Conservation (phyloP, 495 filamentous ascomycete species). For the Trichoderma orchidacearum region DNA sequence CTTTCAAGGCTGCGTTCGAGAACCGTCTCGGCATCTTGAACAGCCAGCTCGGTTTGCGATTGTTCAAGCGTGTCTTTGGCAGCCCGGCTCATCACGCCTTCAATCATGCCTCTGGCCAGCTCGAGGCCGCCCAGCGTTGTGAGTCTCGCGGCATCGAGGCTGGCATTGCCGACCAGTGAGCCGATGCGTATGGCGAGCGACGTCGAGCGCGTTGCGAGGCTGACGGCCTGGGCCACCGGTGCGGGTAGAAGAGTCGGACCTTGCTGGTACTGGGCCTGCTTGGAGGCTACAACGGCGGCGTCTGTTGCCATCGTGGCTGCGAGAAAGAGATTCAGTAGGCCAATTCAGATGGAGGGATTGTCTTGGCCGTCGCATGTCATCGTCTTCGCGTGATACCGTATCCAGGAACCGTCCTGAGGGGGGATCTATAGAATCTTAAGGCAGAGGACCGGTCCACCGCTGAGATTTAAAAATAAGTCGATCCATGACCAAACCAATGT, state of each 20-base stretch:
- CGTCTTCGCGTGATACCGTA: not conserved
- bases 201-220: slow-evolving; percentile 52
- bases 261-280: slow-evolving; percentile 7
- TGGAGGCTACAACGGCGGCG: slow-evolving; percentile 4
- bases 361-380: not conserved
- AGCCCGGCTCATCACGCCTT: slow-evolving; percentile 53
- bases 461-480: not conserved
- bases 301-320: not conserved
- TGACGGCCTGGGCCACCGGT: slow-evolving; percentile 55
- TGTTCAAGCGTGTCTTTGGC: slow-evolving; percentile 49
- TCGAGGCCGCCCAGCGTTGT: slow-evolving; percentile 60
- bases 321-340: not conserved
- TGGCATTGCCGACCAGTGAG: slow-evolving; percentile 48
- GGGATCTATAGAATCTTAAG: not conserved
- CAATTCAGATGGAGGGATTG: not conserved
- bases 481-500: not conserved
- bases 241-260: slow-evolving; percentile 52
- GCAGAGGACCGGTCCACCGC: too few species aligned
- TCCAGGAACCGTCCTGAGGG: not conserved
- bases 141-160: slow-evolving; percentile 49
- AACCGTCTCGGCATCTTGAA: slow-evolving; percentile 46
- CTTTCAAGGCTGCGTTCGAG: slow-evolving; percentile 49
- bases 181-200: slow-evolving; percentile 59
- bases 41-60: slow-evolving; percentile 38
- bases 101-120: slow-evolving; percentile 50